These are phyloP conservation scores for Pestalotiopsis sp. DNA, from an alignment of 2,329 filamentous ascomycete genomes.

Conservation along the genomic window DNA sequence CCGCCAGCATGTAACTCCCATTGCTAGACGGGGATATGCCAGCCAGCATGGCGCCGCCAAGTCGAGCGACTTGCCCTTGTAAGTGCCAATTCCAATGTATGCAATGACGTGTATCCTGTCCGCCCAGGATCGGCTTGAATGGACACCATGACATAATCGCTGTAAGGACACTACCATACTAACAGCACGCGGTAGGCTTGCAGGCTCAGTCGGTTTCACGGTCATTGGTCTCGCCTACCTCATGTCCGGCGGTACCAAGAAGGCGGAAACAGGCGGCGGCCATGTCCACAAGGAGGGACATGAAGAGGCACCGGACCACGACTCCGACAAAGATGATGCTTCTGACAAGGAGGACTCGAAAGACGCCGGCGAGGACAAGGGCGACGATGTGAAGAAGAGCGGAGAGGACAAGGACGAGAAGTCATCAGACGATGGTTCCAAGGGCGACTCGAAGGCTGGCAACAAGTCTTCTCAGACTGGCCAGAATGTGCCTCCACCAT, in stretches of 20 bases:
- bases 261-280: constrained; percentile 1
- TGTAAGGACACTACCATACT: no score
- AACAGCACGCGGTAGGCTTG: constrained; percentile 20
- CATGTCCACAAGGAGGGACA: constrained; percentile 1
- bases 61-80: constrained; percentile 32
- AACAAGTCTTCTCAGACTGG: constrained; percentile 18
- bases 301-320: neutral
- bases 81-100: constrained; percentile 9
- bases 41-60: constrained; percentile 19
- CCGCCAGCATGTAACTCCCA: constrained; percentile 8
- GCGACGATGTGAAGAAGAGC: neutral
- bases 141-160: neutral
- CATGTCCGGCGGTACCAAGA: constrained; percentile 12
- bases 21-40: constrained; percentile 20
- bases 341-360: neutral
- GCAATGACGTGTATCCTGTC: neutral
- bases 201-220: constrained; percentile 25
- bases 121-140: neutral
- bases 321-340: constrained; percentile 2
- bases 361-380: constrained; percentile 2
- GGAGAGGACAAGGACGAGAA: neutral
- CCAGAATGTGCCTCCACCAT: constrained; percentile 17
- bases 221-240: constrained; percentile 23
- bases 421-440: constrained; percentile 2
- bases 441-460: constrained; percentile 5